Base-by-base conservation (phyloP, 2,329 filamentous ascomycete species). In the Tetracladium maxilliforme region DNA sequence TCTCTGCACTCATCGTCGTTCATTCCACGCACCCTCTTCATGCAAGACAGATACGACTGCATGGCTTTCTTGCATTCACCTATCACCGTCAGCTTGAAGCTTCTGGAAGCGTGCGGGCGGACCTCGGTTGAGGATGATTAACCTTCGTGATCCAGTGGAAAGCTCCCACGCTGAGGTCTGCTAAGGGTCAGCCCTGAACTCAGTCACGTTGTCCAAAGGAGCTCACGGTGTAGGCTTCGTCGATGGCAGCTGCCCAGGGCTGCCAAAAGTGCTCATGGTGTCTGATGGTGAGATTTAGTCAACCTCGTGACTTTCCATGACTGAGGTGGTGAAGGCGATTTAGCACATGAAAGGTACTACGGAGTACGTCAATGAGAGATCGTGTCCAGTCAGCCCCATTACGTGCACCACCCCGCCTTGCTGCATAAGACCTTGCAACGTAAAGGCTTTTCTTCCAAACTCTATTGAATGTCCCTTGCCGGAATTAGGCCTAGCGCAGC, bases 141-240 rank as follows among this genome's bases (percentile, higher is more conserved):
- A 74, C 70, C 83, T 49, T 93, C 84, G 42, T 94, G 86, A 51
- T 95, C 87, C 28, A 95, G 70, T n/a, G 87, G 87, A 45, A 95
- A 95, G 41, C 82, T 92, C 28, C 87, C 87, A 41, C 86, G 74
- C 49, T 94, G 80, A 5, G 87, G 87, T 29, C 82, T 90, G 38
- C 18, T 26, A 8, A 13, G 8, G 7, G 3, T n/a, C 10, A 29
- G 33, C 27, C n/a, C n/a, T n/a, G n/a, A 34, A 24, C 16, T 14
- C 7, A 9, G 24, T 16, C 23, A 8, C 19, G 8, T 19, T 19
- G 8, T 10, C 10, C 18, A 26, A 12, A 20, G 5, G 12, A 18
- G 60, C 72, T 49, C 55, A 79, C 69, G 79, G 79, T 13, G 63
- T 71, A 26, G 79, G 79, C 46, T 79, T 82, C 30, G 62, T 62